Conservation (phyloP, 73 alveolate genomes). For the Paramecium primaurelia region DNA sequence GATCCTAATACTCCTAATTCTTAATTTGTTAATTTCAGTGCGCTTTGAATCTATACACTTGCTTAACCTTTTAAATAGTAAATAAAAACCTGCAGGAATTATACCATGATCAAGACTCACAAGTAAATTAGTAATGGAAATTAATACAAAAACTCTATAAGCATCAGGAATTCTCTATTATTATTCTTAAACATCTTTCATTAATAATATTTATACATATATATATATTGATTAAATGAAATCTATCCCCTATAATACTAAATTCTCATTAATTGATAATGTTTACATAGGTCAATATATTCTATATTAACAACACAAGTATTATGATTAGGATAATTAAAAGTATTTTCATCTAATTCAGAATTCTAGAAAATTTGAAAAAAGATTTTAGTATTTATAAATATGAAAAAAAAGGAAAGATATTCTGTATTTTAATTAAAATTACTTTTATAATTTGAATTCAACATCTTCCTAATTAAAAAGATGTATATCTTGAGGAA, state of each 20-base stretch:
- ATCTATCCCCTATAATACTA: neutral
- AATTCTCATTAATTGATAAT: neutral
- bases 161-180: neutral
- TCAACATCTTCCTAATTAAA: constrained; percentile 93
- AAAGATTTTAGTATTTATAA: no score
- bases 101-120: constrained; percentile 94
- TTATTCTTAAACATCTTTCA: neutral
- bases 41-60: constrained; percentile 76
- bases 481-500: constrained; percentile 61
- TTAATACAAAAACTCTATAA: neutral
- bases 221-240: neutral
- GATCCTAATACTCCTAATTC: constrained; percentile 58
- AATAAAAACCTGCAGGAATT: constrained; percentile 85
- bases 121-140: constrained; percentile 66
- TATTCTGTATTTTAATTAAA: no score
- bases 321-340: no score
- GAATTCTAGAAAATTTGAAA: neutral
- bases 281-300: neutral
- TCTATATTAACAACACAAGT: neutral
- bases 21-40: constrained; percentile 71
- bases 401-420: neutral
- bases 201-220: neutral
- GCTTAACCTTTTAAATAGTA: neutral
- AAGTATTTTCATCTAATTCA: neutral
- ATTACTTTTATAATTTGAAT: constrained; percentile 40